Evolutionary conservation across 2,329 filamentous ascomycete genomes (phyloP).

Genomic region (Paramyrothecium sp.): DNA sequence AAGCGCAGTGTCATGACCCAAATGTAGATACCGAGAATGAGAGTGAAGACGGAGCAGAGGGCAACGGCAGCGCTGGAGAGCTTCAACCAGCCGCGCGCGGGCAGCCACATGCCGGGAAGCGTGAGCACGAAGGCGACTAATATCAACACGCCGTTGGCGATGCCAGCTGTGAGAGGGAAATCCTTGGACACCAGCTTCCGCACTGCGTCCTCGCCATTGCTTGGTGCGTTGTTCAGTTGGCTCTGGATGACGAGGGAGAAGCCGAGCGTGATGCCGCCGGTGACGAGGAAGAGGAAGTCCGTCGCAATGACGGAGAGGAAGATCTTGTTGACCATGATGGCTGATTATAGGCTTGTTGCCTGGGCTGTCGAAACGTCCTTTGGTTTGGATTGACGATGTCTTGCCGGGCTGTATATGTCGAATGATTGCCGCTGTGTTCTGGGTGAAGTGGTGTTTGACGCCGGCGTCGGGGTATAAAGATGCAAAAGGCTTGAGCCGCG

Average conservation of each 20-base stretch:
- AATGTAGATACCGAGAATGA: conserved; percentile 64
- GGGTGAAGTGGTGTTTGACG: conserved; percentile 11
- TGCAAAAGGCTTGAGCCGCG: too few relatives aligned
- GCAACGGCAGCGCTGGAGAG: conserved; percentile 63
- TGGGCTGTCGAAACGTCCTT: conserved; percentile 1
- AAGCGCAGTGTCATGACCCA: conserved; percentile 74
- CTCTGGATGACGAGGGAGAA: conserved; percentile 54
- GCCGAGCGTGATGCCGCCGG: conserved; percentile 53
- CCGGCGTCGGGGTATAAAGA: conserved; percentile 15
- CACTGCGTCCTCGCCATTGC: conserved; percentile 46
- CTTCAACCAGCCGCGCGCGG: conserved; percentile 69
- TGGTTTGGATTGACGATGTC: not conserved
- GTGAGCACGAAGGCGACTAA: conserved; percentile 69
- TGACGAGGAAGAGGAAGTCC: conserved; percentile 51
- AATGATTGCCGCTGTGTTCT: not conserved
- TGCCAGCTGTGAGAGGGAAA: conserved; percentile 62
- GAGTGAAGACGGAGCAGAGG: conserved; percentile 61
- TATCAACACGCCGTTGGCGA: conserved; percentile 71
- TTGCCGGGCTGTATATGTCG: not conserved
- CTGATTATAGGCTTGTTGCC: not conserved
- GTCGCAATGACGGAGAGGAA: conserved; percentile 46
- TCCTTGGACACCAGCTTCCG: conserved; percentile 50
- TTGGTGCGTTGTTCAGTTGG: conserved; percentile 39
- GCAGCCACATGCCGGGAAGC: conserved; percentile 68
- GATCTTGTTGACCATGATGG: conserved; percentile 54